Base-by-base conservation (phyloP, 2,329 filamentous ascomycete genomes). In the Alternaria sp. region DNA sequence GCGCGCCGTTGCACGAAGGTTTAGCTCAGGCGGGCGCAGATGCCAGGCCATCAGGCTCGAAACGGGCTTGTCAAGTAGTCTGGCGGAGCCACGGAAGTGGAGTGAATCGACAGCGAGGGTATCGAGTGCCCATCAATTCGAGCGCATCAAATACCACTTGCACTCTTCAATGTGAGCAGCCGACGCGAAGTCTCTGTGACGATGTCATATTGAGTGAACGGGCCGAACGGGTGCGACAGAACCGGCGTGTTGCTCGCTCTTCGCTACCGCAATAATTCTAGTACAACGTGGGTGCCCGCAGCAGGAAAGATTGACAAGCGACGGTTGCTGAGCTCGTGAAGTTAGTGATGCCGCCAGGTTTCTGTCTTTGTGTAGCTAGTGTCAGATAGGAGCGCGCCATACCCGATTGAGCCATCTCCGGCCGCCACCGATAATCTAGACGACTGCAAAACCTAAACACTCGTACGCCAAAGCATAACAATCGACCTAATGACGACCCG, bases 1-100 rank as follows among this genome's bases (percentile, higher is more conserved):
- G 55, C 40, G 50, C 57, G 57, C 57, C 50, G 49, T 54, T 58
- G 57, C 30, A 25, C 26, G 43, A 32, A 54, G 28, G 28, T n/a
- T 25, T 55, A 32, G 43, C 21, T 19, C 52, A 50, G 44, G n/a
- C 30, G 26, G 21, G 30, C 25, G 26, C 46, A 9, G 11, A 47
- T 15, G 19, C 19, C 57, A 44, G n/a, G 47, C 26, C 45, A 19
- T 57, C 51, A 61, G 52, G 44, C 36, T 58, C 26, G 53, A 62
- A 49, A 60, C 57, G 52, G 23, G 17, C 49, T 57, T 28, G 26
- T 25, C 45, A 19, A 51, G 13, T 23, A 44, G 25, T 46, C 9
- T 30, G 52, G 47, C 47, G 54, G 32, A 53, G 21, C 36, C 43
- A n/a, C 13, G 7, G 13, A 17, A n/a, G 19, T 17, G 10, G 21